phyloP scores from a whole-genome alignment of 768 basidiomycete genomes.

The Suillus decipiens region DNA sequence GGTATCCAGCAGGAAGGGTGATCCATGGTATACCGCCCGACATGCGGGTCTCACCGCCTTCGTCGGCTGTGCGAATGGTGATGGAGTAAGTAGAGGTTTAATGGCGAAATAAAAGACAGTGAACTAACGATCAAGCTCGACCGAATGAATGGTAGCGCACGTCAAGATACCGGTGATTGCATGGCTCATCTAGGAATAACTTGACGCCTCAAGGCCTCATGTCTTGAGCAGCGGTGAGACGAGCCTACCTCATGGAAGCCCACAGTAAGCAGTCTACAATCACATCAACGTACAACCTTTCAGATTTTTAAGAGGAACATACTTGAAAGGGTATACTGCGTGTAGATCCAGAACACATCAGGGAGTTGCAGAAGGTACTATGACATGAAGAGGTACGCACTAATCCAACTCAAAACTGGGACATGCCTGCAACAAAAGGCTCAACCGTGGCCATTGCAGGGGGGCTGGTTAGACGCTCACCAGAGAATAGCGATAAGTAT shows the following conservation, averaged over 20 bases:
- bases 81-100: slow-evolving; percentile 13
- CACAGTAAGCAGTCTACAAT: slow-evolving; percentile 71
- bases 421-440: slow-evolving; percentile 59
- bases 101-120: neutral
- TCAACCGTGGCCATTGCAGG: slow-evolving; percentile 9
- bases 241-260: slow-evolving; percentile 81
- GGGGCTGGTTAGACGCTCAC: slow-evolving; percentile 39
- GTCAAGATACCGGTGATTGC: slow-evolving; percentile 79
- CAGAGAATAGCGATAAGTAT: slow-evolving; percentile 79
- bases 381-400: slow-evolving; percentile 46
- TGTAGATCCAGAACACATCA: slow-evolving; percentile 13
- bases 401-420: slow-evolving; percentile 68
- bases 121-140: slow-evolving; percentile 81
- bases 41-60: slow-evolving; percentile 87
- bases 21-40: slow-evolving; percentile 81
- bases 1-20: slow-evolving; percentile 84
- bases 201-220: neutral
- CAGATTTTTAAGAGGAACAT: slow-evolving; percentile 32
- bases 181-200: slow-evolving; percentile 72
- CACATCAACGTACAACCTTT: neutral
- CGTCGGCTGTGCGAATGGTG: slow-evolving; percentile 58
- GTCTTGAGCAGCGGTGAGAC: slow-evolving; percentile 2
- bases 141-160: slow-evolving; percentile 83
- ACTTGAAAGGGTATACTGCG: slow-evolving; percentile 92
- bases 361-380: slow-evolving; percentile 6